These are phyloP conservation scores for Phytophthora cactorum DNA, from an alignment of 352 stramenopile species.

Conservation along the genomic window DNA sequence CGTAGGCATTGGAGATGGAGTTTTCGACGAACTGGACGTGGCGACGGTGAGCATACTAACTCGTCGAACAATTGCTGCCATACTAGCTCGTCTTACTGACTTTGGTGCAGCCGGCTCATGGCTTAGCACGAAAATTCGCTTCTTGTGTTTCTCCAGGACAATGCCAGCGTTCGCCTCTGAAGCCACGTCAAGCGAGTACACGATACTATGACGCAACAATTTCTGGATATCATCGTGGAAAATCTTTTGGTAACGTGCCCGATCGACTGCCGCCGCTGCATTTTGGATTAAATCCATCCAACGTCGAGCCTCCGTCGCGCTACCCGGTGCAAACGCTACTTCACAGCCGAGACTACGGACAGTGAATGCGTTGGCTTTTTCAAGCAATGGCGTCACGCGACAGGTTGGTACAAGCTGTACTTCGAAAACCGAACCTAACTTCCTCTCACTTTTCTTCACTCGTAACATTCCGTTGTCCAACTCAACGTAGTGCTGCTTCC, in stretches of 20 bases:
- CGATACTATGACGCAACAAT: conserved; percentile 53
- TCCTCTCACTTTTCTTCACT: conserved; percentile 67
- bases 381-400: conserved; percentile 38
- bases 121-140: conserved; percentile 67
- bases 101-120: conserved; percentile 33
- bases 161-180: conserved; percentile 37
- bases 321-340: conserved; percentile 52
- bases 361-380: conserved; percentile 65
- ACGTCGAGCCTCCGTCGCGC: conserved; percentile 42
- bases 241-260: conserved; percentile 45
- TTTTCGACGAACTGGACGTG: conserved; percentile 20
- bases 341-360: conserved; percentile 58
- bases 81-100: conserved; percentile 16
- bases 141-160: conserved; percentile 64
- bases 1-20: conserved; percentile 11
- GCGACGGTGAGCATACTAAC: conserved; percentile 28
- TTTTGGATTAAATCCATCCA: conserved; percentile 57
- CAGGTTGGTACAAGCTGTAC: conserved; percentile 61
- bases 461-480: conserved; percentile 71
- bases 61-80: conserved; percentile 29
- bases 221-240: conserved; percentile 60
- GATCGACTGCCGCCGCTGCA: conserved; percentile 31
- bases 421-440: conserved; percentile 60
- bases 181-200: conserved; percentile 53
- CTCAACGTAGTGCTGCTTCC: conserved; percentile 70